Evolutionary conservation across 495 filamentous ascomycete species (phyloP), one percentile per base, ranked within the genome.

Genomic region (Aspergillus baeticus): DNA sequence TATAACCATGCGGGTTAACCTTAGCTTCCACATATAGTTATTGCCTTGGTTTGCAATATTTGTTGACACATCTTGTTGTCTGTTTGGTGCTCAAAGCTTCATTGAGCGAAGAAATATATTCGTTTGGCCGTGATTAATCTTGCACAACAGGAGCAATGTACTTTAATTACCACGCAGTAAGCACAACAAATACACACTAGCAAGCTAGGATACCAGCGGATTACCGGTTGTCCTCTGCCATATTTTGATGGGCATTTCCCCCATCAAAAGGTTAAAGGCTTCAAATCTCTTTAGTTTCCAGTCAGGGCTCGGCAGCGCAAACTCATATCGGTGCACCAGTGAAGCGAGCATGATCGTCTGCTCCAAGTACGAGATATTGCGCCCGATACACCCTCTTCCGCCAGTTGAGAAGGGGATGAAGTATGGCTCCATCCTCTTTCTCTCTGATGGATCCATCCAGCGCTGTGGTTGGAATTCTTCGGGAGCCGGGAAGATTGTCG

Each of bases 341-440:
- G 58, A 57, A 17, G 69, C 69, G 5, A 69, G 22, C 10, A 70
- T 45, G 5, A 74, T 58, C 14, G 58, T 59, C 53, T 72, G 69
- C 59, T 72, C 68, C 6, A 74, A 55, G 54, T 71, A 72, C 0
- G 60, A 64, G 38, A 78, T 75, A 29, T 29, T 29, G 26, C 26
- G 26, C 8, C 26, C 26, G 26, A 29, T 29, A 8, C 26, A 29
- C 48, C 69, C 70, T 5, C 73, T 55, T 0, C 70, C 69, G 11
- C 75, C 75, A 1, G 75, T 67, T 21, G 61, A 63, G 39, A 75
- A 73, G 4, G 67, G 46, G 20, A 72, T 58, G 44, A 75, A 73
- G 51, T 64, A 65, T 6, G 61, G 57, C 41, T 67, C 66, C 29
- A 74, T 62, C 11, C 56, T 55, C 42, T 72, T 68, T 23, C 60